Evolutionary conservation across 1,284 basidiomycete genomes (phyloP), one percentile per base, ranked within the genome.

Genomic region (Leccinum ponderosum): DNA sequence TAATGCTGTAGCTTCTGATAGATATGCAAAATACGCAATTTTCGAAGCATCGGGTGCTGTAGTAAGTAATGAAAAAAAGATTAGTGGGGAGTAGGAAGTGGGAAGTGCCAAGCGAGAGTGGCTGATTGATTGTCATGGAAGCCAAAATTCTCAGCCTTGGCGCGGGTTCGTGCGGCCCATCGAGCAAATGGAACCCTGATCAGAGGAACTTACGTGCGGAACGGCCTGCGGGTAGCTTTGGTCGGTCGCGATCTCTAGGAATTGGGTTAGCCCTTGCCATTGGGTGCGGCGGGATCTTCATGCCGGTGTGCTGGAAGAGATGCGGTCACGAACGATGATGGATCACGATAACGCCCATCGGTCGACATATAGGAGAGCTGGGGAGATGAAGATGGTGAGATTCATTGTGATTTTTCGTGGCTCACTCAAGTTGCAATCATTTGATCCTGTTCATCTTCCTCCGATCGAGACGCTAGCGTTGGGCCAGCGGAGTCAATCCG

Each of bases 51-150:
- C 50, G 56, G 57, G 6, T 37, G 55, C 31, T 60, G 54, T 62
- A 53, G 62, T 53, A 44, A 37, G 20, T 47, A 47, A 47, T 47
- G 44, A 47, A 47, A 47, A 47, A 4, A 47, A 44, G 66, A 68
- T 65, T 52, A 59, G 55, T 57, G 27, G 22, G 37, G 17, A 22
- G 53, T 57, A 7, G 20, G 44, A n/a, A 35, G 12, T 35, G 33
- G 12, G 33, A 29, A 22, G 2, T 55, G 68, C 59, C 66, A 64
- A 65, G 64, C 44, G 6, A 22, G 44, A 47, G 44, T 47, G 20
- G 29, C 6, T 63, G 65, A 69, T 68, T 47, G 63, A 71, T 71
- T 47, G 56, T 27, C 60, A 71, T 52, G 57, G 57, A 61, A 59
- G 59, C 56, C 52, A 27, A 27, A 27, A 14, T 27, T 51, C 25